Percentiles rank a stretch among this genome's conserved stretches.
phyloP scores from a whole-genome alignment of 1,284 basidiomycete genomes.

The Cystobasidium sp. region DNA sequence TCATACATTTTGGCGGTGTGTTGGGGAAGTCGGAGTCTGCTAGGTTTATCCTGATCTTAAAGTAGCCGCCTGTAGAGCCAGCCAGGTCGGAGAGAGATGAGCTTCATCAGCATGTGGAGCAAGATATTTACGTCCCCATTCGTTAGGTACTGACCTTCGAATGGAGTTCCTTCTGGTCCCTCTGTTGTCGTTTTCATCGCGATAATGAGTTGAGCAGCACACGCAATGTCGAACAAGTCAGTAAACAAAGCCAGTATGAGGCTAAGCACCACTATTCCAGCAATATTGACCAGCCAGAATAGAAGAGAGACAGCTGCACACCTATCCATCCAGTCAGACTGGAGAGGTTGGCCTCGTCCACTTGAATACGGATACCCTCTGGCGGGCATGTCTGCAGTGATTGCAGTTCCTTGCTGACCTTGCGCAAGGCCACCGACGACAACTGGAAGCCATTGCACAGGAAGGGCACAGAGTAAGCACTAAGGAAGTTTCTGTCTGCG shows the following conservation, averaged over 20 bases:
- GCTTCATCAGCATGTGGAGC: neutral
- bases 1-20: conserved; percentile 85
- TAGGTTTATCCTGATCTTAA: conserved; percentile 82
- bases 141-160: conserved; percentile 58
- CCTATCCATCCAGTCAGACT: conserved; percentile 43
- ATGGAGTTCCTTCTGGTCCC: conserved; percentile 78
- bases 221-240: neutral
- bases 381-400: conserved; percentile 42
- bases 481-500: neutral
- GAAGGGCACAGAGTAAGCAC: neutral
- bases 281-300: neutral
- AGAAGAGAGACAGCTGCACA: conserved; percentile 9
- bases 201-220: neutral
- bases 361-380: conserved; percentile 38
- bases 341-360: conserved; percentile 40
- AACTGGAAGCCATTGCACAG: conserved; percentile 11
- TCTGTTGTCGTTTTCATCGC: neutral
- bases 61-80: conserved; percentile 73
- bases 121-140: neutral
- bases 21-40: conserved; percentile 78
- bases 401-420: conserved; percentile 41
- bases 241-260: conserved; percentile 21
- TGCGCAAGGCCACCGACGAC: conserved; percentile 27
- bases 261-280: neutral
- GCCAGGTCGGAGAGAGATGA: neutral